phyloP scores from a whole-genome alignment of 1,284 basidiomycete genomes.

The Tremellales sp. region DNA sequence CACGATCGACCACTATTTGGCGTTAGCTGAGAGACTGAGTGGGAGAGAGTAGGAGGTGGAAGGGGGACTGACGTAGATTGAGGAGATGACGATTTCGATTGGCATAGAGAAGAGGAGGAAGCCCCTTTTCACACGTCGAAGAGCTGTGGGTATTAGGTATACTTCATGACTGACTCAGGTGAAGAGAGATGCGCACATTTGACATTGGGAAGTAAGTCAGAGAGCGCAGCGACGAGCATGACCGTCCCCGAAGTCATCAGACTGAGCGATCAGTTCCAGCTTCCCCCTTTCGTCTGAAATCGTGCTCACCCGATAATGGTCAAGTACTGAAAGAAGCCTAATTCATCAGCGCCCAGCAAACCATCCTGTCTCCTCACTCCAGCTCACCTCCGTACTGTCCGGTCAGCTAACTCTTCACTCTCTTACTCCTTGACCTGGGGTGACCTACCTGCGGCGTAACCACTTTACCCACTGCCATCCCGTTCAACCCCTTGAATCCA shows the following conservation, averaged over 20 bases:
- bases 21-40: not conserved
- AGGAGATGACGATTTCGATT: constrained; percentile 62
- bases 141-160: constrained; percentile 38
- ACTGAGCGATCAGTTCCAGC: not conserved
- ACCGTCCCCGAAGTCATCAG: constrained; percentile 38
- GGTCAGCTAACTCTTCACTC: constrained; percentile 3
- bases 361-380: not conserved
- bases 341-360: not conserved
- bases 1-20: constrained; percentile 38
- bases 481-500: constrained; percentile 33
- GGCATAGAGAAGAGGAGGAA: constrained; percentile 62
- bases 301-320: constrained; percentile 67
- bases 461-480: constrained; percentile 18
- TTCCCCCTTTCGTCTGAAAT: not conserved
- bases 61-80: constrained; percentile 56
- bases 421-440: not conserved
- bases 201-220: constrained; percentile 55
- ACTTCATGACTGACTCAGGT: not conserved
- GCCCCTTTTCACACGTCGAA: constrained; percentile 55
- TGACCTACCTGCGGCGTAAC: constrained; percentile 31
- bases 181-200: constrained; percentile 47
- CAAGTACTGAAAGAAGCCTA: constrained; percentile 63
- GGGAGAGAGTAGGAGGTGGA: no score
- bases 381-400: constrained; percentile 32
- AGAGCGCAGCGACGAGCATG: constrained; percentile 53